Evolutionary conservation across 805 yeast genomes (phyloP).

Genomic region (fission yeast (Schizosaccharomyces pombe)): DNA sequence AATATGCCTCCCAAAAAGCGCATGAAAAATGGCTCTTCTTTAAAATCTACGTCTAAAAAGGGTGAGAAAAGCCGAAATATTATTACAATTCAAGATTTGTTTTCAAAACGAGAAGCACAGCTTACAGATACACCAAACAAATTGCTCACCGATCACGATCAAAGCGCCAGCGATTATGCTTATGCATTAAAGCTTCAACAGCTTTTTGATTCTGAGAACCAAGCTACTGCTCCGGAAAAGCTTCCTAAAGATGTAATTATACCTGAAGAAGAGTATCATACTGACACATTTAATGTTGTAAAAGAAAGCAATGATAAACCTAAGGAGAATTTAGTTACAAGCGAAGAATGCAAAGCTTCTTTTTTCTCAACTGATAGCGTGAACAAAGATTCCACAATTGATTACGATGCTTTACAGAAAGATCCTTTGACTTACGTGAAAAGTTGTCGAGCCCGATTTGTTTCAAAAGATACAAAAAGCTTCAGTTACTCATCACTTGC

Average conservation of each 20-base stretch:
- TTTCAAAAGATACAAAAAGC: background rate
- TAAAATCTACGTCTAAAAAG: background rate
- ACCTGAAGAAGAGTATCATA: background rate
- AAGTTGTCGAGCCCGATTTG: background rate
- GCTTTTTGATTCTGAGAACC: background rate
- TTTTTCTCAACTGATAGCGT: too few relatives aligned
- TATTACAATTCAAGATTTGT: background rate
- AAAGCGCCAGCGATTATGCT: background rate
- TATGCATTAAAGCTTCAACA: background rate
- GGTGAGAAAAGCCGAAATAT: background rate
- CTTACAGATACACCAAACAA: background rate
- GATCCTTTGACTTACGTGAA: background rate
- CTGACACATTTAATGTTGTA: background rate
- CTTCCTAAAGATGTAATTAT: background rate
- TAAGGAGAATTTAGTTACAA: too few relatives aligned
- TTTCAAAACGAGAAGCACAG: background rate
- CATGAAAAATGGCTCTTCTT: background rate
- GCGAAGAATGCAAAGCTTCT: too few relatives aligned
- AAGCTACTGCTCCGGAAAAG: background rate
- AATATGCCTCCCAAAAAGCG: background rate
- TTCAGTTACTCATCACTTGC: conserved; percentile 10
- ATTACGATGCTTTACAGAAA: background rate
- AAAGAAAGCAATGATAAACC: too few relatives aligned
- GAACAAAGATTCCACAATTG: too few relatives aligned
- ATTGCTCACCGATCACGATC: background rate